phyloP scores from a whole-genome alignment of 306 rosid species.

The Gastrolobium villosum region DNA sequence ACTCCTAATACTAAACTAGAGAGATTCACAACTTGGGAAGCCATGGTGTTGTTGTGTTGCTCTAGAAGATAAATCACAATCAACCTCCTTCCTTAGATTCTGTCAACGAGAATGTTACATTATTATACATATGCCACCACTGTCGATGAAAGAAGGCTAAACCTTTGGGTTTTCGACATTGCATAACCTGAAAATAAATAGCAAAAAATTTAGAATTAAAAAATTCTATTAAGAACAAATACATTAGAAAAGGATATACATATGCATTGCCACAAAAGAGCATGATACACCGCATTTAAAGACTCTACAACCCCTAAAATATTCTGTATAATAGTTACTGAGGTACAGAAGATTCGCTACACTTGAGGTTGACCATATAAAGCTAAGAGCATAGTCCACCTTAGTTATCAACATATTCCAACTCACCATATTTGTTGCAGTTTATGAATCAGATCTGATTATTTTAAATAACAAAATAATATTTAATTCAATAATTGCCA shows the following conservation, averaged over 20 bases:
- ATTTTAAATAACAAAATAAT: constrained; percentile 8
- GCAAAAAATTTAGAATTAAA: constrained; percentile 42
- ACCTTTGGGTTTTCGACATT: constrained; percentile 18
- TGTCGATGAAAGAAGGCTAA: constrained; percentile 17
- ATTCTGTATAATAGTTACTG: not conserved
- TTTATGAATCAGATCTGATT: not conserved
- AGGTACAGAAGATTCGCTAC: constrained; percentile 6
- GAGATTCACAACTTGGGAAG: constrained; percentile 31
- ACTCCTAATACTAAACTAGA: constrained; percentile 32
- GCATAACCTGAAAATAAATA: constrained; percentile 54
- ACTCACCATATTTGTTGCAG: constrained; percentile 2
- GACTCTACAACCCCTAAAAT: not conserved
- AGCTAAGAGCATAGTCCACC: not conserved
- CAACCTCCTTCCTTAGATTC: constrained; percentile 22
- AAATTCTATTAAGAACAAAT: constrained; percentile 13
- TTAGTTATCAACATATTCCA: constrained; percentile 19
- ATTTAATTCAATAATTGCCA: not conserved
- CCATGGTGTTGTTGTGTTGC: constrained; percentile 13
- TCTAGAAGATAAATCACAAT: constrained; percentile 28
- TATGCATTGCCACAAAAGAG: not conserved
- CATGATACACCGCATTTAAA: not conserved
- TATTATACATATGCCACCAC: constrained; percentile 1
- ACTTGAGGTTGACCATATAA: constrained; percentile 3
- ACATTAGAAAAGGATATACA: not conserved
- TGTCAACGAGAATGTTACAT: constrained; percentile 15